phyloP scores from a whole-genome alignment of 2,329 filamentous ascomycete species.

The Botrytis porri region DNA sequence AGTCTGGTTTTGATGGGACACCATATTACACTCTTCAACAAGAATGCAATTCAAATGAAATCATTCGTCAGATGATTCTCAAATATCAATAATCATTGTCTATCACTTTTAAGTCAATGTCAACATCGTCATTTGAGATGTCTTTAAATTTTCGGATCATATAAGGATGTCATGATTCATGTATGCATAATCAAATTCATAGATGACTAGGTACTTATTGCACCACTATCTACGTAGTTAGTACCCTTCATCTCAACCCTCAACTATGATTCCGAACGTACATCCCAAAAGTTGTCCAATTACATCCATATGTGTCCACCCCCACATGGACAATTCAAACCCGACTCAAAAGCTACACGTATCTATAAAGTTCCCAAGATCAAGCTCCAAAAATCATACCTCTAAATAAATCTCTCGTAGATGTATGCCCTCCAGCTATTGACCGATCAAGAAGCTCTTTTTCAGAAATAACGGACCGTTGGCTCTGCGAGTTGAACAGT shows the following conservation, averaged over 20 bases:
- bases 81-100: neutral
- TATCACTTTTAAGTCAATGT: neutral
- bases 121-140: neutral
- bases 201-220: no score
- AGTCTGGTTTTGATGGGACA: neutral
- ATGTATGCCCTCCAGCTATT: neutral
- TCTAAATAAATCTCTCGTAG: no score
- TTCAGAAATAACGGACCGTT: neutral
- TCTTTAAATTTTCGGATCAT: neutral
- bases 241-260: neutral
- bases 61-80: neutral
- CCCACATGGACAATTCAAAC: neutral
- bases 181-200: neutral
- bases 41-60: neutral
- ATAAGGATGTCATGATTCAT: neutral
- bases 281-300: neutral
- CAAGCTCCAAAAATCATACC: neutral
- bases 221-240: neutral
- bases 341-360: neutral
- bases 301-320: no score
- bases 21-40: neutral
- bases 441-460: neutral
- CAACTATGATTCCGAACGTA: neutral
- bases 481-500: neutral
- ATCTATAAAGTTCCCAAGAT: neutral